A percentile compares a stretch with the other conserved stretches of the same genome.
These are phyloP conservation scores for Vigna radiata DNA, from an alignment of 306 rosid species.

Conservation along the genomic window DNA sequence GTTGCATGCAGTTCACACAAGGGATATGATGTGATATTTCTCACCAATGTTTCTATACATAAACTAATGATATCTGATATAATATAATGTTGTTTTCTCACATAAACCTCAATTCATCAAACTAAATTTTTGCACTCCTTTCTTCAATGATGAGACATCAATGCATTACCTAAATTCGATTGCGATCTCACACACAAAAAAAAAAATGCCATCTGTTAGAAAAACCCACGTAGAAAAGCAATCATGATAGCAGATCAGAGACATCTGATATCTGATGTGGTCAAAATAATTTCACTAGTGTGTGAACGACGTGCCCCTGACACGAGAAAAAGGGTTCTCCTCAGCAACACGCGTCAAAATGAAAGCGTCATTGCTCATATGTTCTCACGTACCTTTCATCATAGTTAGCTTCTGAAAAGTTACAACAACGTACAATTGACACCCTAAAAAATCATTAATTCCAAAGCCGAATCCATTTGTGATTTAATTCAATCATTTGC, in stretches of 20 bases:
- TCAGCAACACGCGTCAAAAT: conserved; percentile 38
- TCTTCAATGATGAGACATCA: background rate
- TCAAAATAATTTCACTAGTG: conserved; percentile 18
- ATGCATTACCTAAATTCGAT: background rate
- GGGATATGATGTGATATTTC: background rate
- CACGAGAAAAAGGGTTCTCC: background rate
- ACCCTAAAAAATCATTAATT: background rate
- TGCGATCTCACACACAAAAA: background rate
- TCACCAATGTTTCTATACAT: background rate
- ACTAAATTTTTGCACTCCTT: background rate
- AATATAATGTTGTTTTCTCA: too few relatives aligned
- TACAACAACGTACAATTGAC: conserved; percentile 1
- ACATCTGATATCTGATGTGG: conserved; percentile 10
- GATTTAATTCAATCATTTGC: conserved; percentile 18
- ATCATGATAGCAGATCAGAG: background rate
- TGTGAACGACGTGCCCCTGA: conserved; percentile 32
- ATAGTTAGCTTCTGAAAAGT: background rate
- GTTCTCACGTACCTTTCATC: conserved; percentile 19
- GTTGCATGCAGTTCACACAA: conserved; percentile 32
- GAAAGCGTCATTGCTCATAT: conserved; percentile 7
- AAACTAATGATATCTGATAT: background rate
- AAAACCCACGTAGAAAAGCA: conserved; percentile 1
- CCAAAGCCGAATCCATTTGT: conserved; percentile 22
- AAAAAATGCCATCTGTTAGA: background rate
- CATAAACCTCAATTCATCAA: too few relatives aligned